Percentiles rank a stretch among this genome's conserved stretches.
phyloP scores from a whole-genome alignment of 805 yeast species.

The Yarrowia sp. region DNA sequence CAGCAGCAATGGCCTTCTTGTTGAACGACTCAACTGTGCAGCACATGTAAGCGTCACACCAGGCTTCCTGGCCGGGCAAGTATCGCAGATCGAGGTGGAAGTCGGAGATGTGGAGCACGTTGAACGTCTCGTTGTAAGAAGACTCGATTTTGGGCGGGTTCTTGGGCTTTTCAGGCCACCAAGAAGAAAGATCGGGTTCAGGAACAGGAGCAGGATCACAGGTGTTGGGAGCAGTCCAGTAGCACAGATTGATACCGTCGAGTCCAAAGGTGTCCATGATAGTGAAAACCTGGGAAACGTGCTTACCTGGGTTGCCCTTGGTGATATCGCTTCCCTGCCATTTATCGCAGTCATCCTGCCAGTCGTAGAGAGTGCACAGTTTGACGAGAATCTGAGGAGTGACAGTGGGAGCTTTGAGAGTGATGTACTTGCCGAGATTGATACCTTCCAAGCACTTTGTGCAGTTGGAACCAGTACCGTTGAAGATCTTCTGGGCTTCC shows the following conservation, averaged over 20 bases:
- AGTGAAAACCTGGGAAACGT: background rate
- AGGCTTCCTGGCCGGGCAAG: background rate
- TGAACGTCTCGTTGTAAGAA: background rate
- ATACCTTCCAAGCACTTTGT: background rate
- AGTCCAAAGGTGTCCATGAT: conserved; percentile 3
- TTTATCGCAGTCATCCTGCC: conserved; percentile 2
- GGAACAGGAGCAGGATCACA: conserved; percentile 3
- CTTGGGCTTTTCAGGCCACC: conserved; percentile 6
- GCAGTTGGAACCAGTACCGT: background rate
- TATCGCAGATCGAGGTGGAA: background rate
- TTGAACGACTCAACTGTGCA: background rate
- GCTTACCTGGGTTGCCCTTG: conserved; percentile 1
- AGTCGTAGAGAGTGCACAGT: conserved; percentile 1
- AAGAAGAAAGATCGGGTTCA: background rate
- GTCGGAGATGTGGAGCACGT: background rate
- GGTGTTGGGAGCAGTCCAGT: background rate
- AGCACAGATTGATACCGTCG: background rate
- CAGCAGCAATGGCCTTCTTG: background rate
- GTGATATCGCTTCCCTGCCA: conserved; percentile 1
- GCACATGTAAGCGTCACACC: conserved; percentile 1
- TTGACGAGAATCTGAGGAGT: conserved; percentile 3
- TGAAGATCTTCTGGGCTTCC: background rate
- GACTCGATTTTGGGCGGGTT: background rate
- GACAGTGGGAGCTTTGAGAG: background rate
- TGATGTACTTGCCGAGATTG: conserved; percentile 1